Evolutionary conservation across 352 stramenopile genomes (phyloP).

Genomic region (Pythium pectinolyticum): DNA sequence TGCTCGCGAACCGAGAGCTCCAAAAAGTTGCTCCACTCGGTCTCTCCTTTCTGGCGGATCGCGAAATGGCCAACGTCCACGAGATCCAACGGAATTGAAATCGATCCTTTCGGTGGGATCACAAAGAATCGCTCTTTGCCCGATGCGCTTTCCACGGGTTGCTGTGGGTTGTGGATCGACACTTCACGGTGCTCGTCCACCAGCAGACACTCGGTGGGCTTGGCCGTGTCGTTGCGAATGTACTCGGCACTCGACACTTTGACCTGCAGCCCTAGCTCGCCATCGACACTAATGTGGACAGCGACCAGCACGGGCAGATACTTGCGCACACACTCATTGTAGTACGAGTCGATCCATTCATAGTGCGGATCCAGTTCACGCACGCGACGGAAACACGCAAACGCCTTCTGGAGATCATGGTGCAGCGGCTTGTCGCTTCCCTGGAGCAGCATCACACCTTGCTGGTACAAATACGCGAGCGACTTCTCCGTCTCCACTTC

Average conservation of each 20-base stretch:
- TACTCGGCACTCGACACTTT: constrained; percentile 66
- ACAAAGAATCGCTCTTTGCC: constrained; percentile 56
- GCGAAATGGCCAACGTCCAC: constrained; percentile 69
- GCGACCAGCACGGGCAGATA: constrained; percentile 75
- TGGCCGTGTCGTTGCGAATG: constrained; percentile 80
- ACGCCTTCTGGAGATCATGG: constrained; percentile 69
- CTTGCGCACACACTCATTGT: constrained; percentile 56
- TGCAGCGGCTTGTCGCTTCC: constrained; percentile 56
- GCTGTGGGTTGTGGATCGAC: constrained; percentile 58
- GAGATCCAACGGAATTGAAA: constrained; percentile 77
- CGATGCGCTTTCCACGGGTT: constrained; percentile 20
- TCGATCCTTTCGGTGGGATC: constrained; percentile 45
- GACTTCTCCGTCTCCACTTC: constrained; percentile 70
- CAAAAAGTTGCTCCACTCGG: constrained; percentile 82
- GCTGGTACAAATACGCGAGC: constrained; percentile 67
- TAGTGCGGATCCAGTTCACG: constrained; percentile 70
- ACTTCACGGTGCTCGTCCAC: constrained; percentile 50
- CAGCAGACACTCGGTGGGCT: constrained; percentile 74
- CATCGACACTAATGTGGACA: constrained; percentile 69
- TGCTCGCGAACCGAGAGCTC: constrained; percentile 70
- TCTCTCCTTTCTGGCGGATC: constrained; percentile 84
- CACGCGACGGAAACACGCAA: constrained; percentile 70
- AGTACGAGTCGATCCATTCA: constrained; percentile 87
- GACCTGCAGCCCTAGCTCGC: constrained; percentile 76
- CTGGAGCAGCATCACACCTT: constrained; percentile 64